Evolutionary conservation across 1,139 yeast species (phyloP).

Genomic region (Kodamaea alishanica): DNA sequence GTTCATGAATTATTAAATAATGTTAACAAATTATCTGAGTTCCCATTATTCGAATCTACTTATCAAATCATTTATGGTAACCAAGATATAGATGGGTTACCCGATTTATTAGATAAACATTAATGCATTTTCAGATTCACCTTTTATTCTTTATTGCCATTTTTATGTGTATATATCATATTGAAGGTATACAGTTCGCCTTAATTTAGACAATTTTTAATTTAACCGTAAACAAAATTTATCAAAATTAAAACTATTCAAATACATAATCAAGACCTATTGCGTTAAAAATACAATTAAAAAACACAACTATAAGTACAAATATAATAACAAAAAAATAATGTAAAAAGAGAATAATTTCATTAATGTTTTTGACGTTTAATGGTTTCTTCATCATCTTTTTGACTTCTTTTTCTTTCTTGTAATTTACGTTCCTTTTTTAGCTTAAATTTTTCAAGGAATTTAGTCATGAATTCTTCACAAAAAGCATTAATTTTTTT

Average conservation of each 20-base stretch:
- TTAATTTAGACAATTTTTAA: too few relatives aligned
- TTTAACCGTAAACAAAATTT: too few relatives aligned
- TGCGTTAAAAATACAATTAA: too few relatives aligned
- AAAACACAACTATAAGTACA: too few relatives aligned
- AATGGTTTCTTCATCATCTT: slow-evolving; percentile 5
- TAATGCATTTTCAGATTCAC: background rate
- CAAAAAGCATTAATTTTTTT: slow-evolving; percentile 66
- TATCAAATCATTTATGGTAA: slow-evolving; percentile 44
- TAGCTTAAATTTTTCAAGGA: slow-evolving; percentile 48
- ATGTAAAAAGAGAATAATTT: background rate
- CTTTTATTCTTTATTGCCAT: background rate
- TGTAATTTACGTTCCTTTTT: slow-evolving; percentile 35
- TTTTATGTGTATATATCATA: background rate
- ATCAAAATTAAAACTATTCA: too few relatives aligned
- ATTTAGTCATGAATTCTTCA: slow-evolving; percentile 70
- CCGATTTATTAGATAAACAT: slow-evolving; percentile 30
- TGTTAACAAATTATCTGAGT: slow-evolving; percentile 31
- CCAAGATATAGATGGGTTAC: slow-evolving; percentile 43
- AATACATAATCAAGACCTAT: too few relatives aligned
- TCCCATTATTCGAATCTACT: slow-evolving; percentile 48
- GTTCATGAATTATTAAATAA: slow-evolving; percentile 44
- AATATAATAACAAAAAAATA: too few relatives aligned
- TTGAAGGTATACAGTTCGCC: background rate
- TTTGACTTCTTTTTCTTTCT: slow-evolving; percentile 9
- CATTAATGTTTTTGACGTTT: background rate